Evolutionary conservation across 2,329 filamentous ascomycete species (phyloP).

Genomic region (Diaporthe sp.): DNA sequence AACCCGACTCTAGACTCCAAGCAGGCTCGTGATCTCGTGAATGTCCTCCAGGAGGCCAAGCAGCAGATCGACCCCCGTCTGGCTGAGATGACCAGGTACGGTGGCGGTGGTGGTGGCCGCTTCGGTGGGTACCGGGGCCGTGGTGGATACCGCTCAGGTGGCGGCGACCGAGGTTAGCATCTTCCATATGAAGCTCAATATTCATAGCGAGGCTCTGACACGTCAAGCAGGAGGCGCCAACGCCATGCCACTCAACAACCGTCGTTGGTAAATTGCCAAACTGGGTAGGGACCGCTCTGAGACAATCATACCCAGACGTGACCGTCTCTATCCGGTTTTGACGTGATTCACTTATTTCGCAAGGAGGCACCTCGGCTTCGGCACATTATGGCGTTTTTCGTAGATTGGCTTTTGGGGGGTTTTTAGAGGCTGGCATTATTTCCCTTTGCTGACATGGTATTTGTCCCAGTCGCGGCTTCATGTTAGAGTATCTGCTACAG

Average conservation of each 20-base stretch:
- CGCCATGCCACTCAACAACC: conserved; percentile 63
- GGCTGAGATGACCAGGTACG: conserved; percentile 94
- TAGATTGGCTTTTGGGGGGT: conserved; percentile 39
- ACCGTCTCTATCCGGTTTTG: conserved; percentile 14
- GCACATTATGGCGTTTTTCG: conserved; percentile 41
- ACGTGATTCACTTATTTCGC: conserved; percentile 22
- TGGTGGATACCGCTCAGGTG: conserved; percentile 59
- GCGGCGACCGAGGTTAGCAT: conserved; percentile 46
- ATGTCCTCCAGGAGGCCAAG: conserved; percentile 94
- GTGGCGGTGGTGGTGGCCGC: conserved; percentile 84
- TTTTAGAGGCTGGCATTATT: conserved; percentile 41
- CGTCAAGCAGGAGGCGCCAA: conserved; percentile 57
- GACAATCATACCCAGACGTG: background rate
- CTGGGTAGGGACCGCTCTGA: background rate
- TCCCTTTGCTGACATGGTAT: conserved; percentile 37
- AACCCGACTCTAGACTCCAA: conserved; percentile 76
- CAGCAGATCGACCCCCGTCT: conserved; percentile 98
- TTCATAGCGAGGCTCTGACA: conserved; percentile 39
- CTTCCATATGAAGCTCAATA: conserved; percentile 27
- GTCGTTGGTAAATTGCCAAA: conserved; percentile 61
- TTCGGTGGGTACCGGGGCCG: conserved; percentile 80
- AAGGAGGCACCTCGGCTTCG: conserved; percentile 32
- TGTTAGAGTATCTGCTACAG: conserved; percentile 31
- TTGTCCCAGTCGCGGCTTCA: conserved; percentile 34
- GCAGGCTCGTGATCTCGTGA: conserved; percentile 96